These are phyloP conservation scores for Colletotrichum lentis DNA, from an alignment of 2,329 filamentous ascomycete genomes.

Conservation along the genomic window DNA sequence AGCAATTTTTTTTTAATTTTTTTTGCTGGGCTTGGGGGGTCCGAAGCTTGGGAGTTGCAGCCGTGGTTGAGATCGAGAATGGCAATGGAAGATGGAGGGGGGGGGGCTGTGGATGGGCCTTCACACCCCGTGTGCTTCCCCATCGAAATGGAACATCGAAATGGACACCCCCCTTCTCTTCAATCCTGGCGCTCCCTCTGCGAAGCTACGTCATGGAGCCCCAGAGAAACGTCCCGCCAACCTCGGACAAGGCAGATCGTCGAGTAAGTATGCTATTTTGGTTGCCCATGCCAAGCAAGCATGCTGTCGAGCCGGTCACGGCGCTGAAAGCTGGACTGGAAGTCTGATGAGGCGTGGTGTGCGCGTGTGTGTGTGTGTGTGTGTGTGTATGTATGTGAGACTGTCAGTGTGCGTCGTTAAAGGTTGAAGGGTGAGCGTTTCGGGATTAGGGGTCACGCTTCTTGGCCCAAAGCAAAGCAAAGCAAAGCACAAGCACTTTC, in stretches of 20 bases:
- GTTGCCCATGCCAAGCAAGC: neutral
- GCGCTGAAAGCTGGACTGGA: neutral
- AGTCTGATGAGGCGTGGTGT: neutral
- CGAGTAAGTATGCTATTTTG: neutral
- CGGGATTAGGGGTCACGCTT: neutral
- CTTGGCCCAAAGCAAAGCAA: constrained; percentile 1
- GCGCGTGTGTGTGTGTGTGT: neutral
- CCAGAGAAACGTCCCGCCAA: constrained; percentile 6
- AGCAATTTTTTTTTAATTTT: no score
- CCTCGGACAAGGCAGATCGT: neutral
- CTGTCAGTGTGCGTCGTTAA: neutral
- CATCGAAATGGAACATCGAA: neutral
- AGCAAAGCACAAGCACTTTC: neutral
- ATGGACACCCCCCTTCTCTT: neutral
- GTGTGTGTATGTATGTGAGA: neutral
- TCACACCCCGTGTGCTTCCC: neutral
- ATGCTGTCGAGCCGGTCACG: neutral
- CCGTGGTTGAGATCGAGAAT: neutral
- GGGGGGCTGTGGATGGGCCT: neutral
- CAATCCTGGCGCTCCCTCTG: neutral
- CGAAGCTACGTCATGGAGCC: constrained; percentile 5
- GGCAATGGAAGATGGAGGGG: no score
- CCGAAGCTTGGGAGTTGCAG: neutral
- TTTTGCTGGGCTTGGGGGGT: no score
- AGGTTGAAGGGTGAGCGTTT: neutral